Conservation (phyloP, 495 filamentous ascomycete genomes). For the Talaromyces wortmannii region DNA sequence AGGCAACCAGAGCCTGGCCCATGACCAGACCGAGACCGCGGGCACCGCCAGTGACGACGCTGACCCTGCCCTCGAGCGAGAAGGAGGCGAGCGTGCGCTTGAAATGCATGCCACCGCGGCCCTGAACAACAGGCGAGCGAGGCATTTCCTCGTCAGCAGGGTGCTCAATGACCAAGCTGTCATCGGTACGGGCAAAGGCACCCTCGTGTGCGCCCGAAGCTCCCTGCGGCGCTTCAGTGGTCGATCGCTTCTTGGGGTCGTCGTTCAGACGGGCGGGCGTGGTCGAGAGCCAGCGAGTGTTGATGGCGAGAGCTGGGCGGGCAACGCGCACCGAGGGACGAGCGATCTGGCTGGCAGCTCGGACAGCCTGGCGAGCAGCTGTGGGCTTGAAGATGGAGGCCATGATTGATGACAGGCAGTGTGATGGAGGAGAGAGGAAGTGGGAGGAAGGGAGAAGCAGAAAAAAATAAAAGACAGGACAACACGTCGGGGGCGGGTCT, state of each 20-base stretch:
- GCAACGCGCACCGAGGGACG: conserved; percentile 16
- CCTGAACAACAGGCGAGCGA: conserved; percentile 56
- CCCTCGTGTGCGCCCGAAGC: conserved; percentile 31
- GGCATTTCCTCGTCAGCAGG: conserved; percentile 66
- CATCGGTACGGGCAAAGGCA: conserved; percentile 68
- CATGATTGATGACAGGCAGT: not conserved
- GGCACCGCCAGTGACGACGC: conserved; percentile 79
- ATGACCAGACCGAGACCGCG: conserved; percentile 84
- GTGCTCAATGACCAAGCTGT: conserved; percentile 67
- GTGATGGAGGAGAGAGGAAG: not conserved
- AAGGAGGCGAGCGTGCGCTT: conserved; percentile 69
- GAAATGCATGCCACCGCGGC: conserved; percentile 62
- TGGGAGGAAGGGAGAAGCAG: not conserved
- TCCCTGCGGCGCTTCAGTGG: conserved; percentile 23
- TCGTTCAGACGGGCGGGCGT: conserved; percentile 19
- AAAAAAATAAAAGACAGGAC: not conserved
- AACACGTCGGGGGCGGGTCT: not conserved
- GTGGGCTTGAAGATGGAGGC: conserved; percentile 26
- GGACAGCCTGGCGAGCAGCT: conserved; percentile 21
- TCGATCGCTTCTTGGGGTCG: conserved; percentile 24
- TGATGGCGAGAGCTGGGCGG: conserved; percentile 5
- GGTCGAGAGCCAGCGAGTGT: conserved; percentile 20
- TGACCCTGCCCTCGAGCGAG: conserved; percentile 71
- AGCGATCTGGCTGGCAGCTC: conserved; percentile 12
- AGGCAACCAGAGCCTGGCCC: conserved; percentile 80